A percentile compares a stretch with the other conserved stretches of the same genome.
phyloP scores from a whole-genome alignment of 768 basidiomycete species.

The Phanerochaete carnosa region DNA sequence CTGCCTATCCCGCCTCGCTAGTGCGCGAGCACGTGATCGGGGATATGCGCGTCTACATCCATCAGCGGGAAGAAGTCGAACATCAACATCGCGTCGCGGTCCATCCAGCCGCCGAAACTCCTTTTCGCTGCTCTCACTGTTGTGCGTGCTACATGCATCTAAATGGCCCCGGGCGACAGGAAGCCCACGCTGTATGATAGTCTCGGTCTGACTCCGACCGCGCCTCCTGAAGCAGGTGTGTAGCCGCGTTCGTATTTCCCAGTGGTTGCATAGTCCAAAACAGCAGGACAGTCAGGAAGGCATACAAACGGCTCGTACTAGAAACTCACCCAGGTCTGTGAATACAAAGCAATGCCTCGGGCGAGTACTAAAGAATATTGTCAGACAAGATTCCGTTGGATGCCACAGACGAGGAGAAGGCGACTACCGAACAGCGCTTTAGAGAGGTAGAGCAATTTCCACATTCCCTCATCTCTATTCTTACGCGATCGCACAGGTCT shows the following conservation, averaged over 20 bases:
- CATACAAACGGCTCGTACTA: conserved; percentile 26
- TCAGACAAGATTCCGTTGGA: conserved; percentile 27
- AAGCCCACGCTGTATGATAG: conserved; percentile 25
- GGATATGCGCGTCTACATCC: neutral
- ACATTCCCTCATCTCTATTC: neutral
- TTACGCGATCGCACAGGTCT: conserved; percentile 14
- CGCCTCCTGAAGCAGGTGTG: conserved; percentile 27
- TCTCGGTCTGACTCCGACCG: conserved; percentile 22
- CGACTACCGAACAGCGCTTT: conserved; percentile 24
- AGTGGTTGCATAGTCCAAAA: neutral
- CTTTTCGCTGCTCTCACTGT: neutral
- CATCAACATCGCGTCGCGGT: neutral
- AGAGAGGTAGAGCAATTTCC: conserved; percentile 18
- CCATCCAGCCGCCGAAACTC: neutral
- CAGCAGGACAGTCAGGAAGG: conserved; percentile 24
- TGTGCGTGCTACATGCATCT: neutral
- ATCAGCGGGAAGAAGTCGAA: neutral
- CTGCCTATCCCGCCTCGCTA: conserved; percentile 2
- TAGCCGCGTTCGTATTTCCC: neutral
- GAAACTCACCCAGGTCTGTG: conserved; percentile 29
- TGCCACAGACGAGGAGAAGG: conserved; percentile 21
- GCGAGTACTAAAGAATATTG: too few relatives aligned
- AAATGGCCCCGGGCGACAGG: neutral
- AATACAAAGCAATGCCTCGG: neutral
- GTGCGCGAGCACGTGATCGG: conserved; percentile 3